Evolutionary conservation across 2,329 filamentous ascomycete species (phyloP), one percentile per base, ranked within the genome.

Genomic region (Mycosphaerella sp.): DNA sequence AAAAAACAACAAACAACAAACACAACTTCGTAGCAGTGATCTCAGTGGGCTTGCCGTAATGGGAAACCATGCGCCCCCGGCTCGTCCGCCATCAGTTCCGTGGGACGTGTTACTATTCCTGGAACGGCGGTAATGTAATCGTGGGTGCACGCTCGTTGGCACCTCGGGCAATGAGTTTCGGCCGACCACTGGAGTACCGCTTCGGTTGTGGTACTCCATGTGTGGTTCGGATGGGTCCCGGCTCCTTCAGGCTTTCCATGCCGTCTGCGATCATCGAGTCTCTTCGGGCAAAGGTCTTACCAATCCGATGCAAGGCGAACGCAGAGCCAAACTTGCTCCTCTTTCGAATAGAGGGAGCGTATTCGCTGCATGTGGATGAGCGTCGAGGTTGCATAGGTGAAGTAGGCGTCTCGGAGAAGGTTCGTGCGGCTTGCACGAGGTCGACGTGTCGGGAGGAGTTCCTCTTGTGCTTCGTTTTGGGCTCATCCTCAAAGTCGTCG

Each of bases 121-220:
- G 67, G 53, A 63, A 69, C 3, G 66, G 59, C 23, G 68, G 68
- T 4, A 69, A 56, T 6, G 59, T 54, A 32, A 69, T 54, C 3
- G 62, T 50, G 6, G 67, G 64, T 4, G 61, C 67, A 14, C 67
- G 67, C 57, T 70, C 67, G 48, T 62, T 66, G 2, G 64, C 67
- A 26, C 62, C 67, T 17, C 68, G 63, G 7, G 68, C 57, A 11
- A 69, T 51, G 59, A 70, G 60, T 58, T 66, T 69, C 7, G 58
- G 53, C 41, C 55, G 58, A 41, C 42, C 46, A 39, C 55, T 59
- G 31, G 59, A 52, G 46, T 45, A 54, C 11, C 59, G 55, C 11
- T 55, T 42, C n/a, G 54, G 56, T 10, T 52, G 47, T 51, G 50
- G 48, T 11, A 46, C 42, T 38, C 55, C 53, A 17, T 51, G 36